These are phyloP conservation scores for Acanthamoeba castellanii DNA, from an alignment of 208 protist genomes.

Conservation along the genomic window DNA sequence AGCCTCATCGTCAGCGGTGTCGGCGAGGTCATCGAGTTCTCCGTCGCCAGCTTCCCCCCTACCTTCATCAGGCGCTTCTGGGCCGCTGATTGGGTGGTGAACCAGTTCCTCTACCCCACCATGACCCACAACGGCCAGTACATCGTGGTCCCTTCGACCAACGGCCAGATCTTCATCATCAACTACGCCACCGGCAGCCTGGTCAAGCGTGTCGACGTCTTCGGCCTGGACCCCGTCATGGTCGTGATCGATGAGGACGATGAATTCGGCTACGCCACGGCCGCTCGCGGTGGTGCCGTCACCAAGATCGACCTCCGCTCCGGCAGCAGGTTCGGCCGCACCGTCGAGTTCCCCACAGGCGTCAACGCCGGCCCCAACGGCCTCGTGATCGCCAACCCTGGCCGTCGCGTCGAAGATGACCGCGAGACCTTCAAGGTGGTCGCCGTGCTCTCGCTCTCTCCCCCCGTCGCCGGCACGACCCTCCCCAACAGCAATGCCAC, in stretches of 20 bases:
- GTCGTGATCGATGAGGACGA: neutral
- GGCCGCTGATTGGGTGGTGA: neutral
- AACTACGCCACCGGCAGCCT: neutral
- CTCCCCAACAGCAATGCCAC: too few species aligned
- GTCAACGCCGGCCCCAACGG: neutral
- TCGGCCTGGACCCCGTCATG: neutral
- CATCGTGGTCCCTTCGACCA: neutral
- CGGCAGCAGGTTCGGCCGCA: neutral
- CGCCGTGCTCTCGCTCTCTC: conserved; percentile 10
- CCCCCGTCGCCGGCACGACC: neutral
- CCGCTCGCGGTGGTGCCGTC: neutral
- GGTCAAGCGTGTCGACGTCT: neutral
- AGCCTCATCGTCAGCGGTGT: neutral
- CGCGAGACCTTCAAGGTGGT: neutral
- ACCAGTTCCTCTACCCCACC: conserved; percentile 32
- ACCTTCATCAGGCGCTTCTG: neutral
- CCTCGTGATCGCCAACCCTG: neutral
- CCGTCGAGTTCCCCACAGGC: neutral
- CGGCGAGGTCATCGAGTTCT: neutral
- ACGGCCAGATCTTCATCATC: conserved; percentile 12
- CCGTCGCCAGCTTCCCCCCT: neutral
- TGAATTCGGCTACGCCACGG: conserved; percentile 6
- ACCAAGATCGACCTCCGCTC: neutral
- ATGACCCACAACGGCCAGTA: conserved; percentile 18
- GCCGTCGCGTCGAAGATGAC: neutral